phyloP scores from a whole-genome alignment of 805 yeast species.

The Wickerhamiella kazuoi region DNA sequence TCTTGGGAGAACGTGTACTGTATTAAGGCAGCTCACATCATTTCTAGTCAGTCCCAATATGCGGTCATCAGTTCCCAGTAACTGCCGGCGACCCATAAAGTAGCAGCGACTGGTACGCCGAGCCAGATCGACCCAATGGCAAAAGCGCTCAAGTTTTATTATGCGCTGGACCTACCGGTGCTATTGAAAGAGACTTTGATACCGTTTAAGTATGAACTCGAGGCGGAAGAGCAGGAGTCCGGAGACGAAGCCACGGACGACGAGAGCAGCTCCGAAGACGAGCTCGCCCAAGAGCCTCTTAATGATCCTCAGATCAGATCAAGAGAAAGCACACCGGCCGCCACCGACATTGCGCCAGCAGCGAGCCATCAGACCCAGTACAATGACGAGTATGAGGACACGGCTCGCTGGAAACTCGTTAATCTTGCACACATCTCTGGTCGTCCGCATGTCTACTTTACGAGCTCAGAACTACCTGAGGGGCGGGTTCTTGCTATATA shows the following conservation, averaged over 20 bases:
- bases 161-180: constrained; percentile 11
- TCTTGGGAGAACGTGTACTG: too few relatives aligned
- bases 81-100: neutral
- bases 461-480: constrained; percentile 28
- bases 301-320: neutral
- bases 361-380: constrained; percentile 22
- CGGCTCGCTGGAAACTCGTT: constrained; percentile 11
- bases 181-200: constrained; percentile 12
- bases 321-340: neutral
- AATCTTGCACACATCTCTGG: constrained; percentile 21
- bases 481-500: constrained; percentile 45
- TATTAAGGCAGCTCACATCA: neutral
- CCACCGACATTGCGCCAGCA: neutral
- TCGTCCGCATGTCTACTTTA: constrained; percentile 49
- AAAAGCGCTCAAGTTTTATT: constrained; percentile 5
- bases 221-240: too few relatives aligned
- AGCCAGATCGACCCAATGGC: neutral
- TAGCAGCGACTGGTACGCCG: neutral
- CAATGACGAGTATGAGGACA: constrained; percentile 8
- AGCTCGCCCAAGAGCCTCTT: constrained; percentile 16
- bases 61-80: neutral
- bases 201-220: constrained; percentile 13
- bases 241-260: constrained; percentile 9
- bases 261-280: constrained; percentile 16
- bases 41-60: neutral